These are phyloP conservation scores for Claviceps pazoutovae DNA, from an alignment of 2,329 filamentous ascomycete genomes.

Conservation along the genomic window DNA sequence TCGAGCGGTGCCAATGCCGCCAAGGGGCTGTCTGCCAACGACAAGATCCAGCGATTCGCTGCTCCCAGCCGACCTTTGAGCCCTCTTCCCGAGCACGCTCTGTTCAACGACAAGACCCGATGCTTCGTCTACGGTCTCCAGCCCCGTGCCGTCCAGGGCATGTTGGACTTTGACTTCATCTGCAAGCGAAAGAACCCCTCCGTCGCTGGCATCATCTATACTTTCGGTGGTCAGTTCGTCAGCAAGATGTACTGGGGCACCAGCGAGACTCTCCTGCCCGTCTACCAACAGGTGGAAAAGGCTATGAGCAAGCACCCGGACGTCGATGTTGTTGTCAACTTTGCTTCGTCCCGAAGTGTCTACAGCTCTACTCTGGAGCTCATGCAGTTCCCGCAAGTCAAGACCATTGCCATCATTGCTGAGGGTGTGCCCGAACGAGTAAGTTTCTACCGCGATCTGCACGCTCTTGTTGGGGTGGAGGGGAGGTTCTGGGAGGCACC, in stretches of 20 bases:
- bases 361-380: conserved; percentile 98
- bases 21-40: conserved; percentile 64
- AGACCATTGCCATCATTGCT: conserved; percentile 97
- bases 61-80: conserved; percentile 85
- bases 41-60: conserved; percentile 95
- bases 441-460: conserved; percentile 26
- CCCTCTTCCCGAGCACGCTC: conserved; percentile 73
- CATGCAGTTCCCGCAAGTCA: conserved; percentile 93
- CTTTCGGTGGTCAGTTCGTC: conserved; percentile 98
- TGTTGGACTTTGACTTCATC: conserved; percentile 99
- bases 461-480: neutral
- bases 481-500: neutral
- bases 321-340: conserved; percentile 98
- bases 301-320: conserved; percentile 93
- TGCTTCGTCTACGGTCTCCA: conserved; percentile 99
- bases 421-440: conserved; percentile 97
- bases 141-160: conserved; percentile 80
- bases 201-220: conserved; percentile 98
- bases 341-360: conserved; percentile 95
- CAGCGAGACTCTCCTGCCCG: conserved; percentile 93
- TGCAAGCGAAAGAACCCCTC: conserved; percentile 97
- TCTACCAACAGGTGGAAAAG: conserved; percentile 90
- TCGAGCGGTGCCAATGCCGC: conserved; percentile 36
- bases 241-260: conserved; percentile 99
- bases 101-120: conserved; percentile 99